Percentiles rank a stretch among this genome's conserved stretches.
phyloP scores from a whole-genome alignment of 1,284 basidiomycete genomes.

The Tilletia indica region DNA sequence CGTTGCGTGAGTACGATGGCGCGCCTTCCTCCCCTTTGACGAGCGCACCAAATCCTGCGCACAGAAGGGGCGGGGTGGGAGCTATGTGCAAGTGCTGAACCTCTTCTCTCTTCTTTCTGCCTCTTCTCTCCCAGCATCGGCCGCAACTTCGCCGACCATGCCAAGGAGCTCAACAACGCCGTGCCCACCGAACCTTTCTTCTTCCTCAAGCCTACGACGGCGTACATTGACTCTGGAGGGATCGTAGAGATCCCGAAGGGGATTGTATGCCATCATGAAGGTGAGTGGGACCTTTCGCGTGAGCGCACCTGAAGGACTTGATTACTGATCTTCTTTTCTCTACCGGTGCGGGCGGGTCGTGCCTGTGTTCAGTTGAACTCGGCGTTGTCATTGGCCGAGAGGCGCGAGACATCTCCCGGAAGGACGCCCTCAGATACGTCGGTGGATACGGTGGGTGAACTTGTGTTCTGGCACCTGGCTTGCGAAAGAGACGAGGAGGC shows the following conservation, averaged over 20 bases:
- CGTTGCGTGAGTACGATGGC: slow-evolving; percentile 72
- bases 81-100: not conserved
- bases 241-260: slow-evolving; percentile 83
- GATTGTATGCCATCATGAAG: slow-evolving; percentile 84
- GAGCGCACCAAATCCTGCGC: too few relatives aligned
- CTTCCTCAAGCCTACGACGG: slow-evolving; percentile 93
- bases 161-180: slow-evolving; percentile 86
- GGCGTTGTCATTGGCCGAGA: slow-evolving; percentile 88
- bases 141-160: slow-evolving; percentile 68
- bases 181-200: slow-evolving; percentile 94
- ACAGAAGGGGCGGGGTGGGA: too few relatives aligned
- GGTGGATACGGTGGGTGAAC: slow-evolving; percentile 69
- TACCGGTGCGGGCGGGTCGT: not conserved
- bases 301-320: not conserved
- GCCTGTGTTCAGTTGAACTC: slow-evolving; percentile 75
- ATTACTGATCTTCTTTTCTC: not conserved
- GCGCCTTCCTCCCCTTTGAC: too few relatives aligned
- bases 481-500: too few relatives aligned
- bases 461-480: too few relatives aligned
- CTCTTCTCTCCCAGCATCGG: slow-evolving; percentile 44
- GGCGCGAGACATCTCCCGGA: slow-evolving; percentile 75
- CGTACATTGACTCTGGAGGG: slow-evolving; percentile 73
- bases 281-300: slow-evolving; percentile 58
- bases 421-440: slow-evolving; percentile 73
- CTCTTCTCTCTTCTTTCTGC: slow-evolving; percentile 11